phyloP scores from a whole-genome alignment of 2,329 filamentous ascomycete species.

The Sarocladiaceae sp. region DNA sequence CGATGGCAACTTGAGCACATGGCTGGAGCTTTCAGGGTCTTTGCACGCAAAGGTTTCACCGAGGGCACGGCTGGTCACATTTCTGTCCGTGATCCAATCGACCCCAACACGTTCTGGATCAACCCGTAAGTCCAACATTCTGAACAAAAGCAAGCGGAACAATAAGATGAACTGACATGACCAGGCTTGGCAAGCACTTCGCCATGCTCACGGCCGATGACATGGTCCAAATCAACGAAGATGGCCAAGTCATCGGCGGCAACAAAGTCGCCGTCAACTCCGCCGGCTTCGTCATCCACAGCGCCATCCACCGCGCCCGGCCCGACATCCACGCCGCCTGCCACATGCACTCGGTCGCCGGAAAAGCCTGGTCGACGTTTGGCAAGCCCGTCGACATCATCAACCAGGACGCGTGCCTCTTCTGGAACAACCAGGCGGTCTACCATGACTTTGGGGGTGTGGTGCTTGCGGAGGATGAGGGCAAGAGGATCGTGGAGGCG shows the following conservation, averaged over 20 bases:
- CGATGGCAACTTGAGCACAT: constrained; percentile 34
- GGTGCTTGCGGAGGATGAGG: constrained; percentile 56
- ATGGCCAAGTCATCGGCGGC: constrained; percentile 53
- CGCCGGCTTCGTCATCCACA: constrained; percentile 58
- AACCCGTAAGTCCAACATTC: constrained; percentile 37
- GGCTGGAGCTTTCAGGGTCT: constrained; percentile 41
- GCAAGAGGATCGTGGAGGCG: constrained; percentile 48
- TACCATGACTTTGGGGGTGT: constrained; percentile 57
- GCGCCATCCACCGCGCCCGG: constrained; percentile 51
- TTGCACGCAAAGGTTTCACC: constrained; percentile 40
- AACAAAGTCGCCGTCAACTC: constrained; percentile 51
- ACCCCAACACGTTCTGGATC: constrained; percentile 56
- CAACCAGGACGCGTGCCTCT: constrained; percentile 52
- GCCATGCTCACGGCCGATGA: constrained; percentile 54
- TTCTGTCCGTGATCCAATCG: constrained; percentile 54
- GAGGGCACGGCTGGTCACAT: constrained; percentile 63
- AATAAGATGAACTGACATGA: neutral
- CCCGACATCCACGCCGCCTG: constrained; percentile 55
- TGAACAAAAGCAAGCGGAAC: neutral
- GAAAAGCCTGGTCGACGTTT: constrained; percentile 57
- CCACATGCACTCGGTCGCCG: constrained; percentile 52
- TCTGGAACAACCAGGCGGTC: constrained; percentile 52
- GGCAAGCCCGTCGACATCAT: constrained; percentile 53
- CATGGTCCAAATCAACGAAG: constrained; percentile 55
- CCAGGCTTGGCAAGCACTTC: constrained; percentile 50